Evolutionary conservation across 2,329 filamentous ascomycete genomes (phyloP).

Genomic region (Cryphonectria nitschkei): DNA sequence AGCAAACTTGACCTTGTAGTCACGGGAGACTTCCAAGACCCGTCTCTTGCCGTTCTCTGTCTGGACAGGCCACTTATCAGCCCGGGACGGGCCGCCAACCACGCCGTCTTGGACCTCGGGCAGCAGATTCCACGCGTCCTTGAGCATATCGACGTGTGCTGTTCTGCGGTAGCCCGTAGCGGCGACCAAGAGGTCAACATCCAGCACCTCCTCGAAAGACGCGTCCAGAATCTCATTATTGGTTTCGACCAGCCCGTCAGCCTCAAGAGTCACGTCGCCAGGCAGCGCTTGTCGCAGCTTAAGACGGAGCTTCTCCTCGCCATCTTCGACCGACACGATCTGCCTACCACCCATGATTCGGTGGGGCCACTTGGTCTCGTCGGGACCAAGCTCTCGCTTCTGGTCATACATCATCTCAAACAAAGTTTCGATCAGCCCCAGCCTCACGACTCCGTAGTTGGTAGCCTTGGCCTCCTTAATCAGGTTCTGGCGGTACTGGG

Average conservation of each 20-base stretch:
- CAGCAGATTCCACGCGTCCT: constrained; percentile 66
- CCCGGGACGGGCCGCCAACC: constrained; percentile 26
- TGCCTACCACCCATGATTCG: constrained; percentile 73
- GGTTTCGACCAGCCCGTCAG: constrained; percentile 39
- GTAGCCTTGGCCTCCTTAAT: constrained; percentile 77
- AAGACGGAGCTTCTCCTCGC: constrained; percentile 55
- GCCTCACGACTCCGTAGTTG: constrained; percentile 92
- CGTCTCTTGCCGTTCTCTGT: constrained; percentile 33
- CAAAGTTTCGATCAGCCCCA: constrained; percentile 86
- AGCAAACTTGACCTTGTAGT: constrained; percentile 79
- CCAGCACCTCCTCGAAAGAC: constrained; percentile 60
- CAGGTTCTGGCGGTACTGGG: constrained; percentile 61
- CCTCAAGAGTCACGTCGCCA: constrained; percentile 37
- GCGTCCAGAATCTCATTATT: not conserved
- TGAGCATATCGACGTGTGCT: constrained; percentile 77
- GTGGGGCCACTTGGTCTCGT: constrained; percentile 79
- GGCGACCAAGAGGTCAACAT: constrained; percentile 81
- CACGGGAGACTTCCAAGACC: constrained; percentile 70
- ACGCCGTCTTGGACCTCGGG: constrained; percentile 46
- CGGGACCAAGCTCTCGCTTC: constrained; percentile 67
- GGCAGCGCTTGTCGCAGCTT: constrained; percentile 55
- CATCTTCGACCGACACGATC: constrained; percentile 64
- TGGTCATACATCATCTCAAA: constrained; percentile 90
- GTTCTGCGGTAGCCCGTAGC: constrained; percentile 86
- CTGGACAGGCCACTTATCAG: constrained; percentile 27